These are phyloP conservation scores for Metarhizium album DNA, from an alignment of 2,329 filamentous ascomycete genomes.

Conservation along the genomic window DNA sequence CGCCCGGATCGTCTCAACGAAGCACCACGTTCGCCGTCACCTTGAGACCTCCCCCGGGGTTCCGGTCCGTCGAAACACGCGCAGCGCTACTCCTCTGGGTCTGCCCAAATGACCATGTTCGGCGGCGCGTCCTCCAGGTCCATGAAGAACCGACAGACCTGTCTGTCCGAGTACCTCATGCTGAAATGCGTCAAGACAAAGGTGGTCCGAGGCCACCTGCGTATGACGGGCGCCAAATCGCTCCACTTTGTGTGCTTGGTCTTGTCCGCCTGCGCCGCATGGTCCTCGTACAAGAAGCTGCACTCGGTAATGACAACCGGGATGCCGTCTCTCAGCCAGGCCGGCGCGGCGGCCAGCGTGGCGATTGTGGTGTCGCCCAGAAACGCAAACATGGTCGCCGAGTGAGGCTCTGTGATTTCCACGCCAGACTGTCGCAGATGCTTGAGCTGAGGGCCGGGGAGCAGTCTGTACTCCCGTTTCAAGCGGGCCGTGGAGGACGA, in stretches of 20 bases:
- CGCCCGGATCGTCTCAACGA: no score
- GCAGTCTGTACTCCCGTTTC: conserved; percentile 24
- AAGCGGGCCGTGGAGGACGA: conserved; percentile 27
- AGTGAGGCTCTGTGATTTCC: conserved; percentile 28
- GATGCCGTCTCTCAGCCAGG: conserved; percentile 28
- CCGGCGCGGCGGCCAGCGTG: conserved; percentile 26
- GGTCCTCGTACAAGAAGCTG: conserved; percentile 33
- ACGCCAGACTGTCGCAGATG: conserved; percentile 25
- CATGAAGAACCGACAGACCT: conserved; percentile 30
- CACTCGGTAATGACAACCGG: conserved; percentile 39
- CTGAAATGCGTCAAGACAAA: conserved; percentile 40
- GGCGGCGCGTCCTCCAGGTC: conserved; percentile 25
- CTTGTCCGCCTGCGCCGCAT: conserved; percentile 30
- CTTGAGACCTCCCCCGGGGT: no score
- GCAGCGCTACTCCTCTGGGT: conserved; percentile 20
- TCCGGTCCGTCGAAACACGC: no score
- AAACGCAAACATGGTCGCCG: conserved; percentile 33
- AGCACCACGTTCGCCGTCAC: no score
- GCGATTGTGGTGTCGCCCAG: conserved; percentile 35
- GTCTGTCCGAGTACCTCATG: conserved; percentile 30
- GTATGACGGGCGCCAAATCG: conserved; percentile 33
- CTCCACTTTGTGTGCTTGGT: conserved; percentile 38
- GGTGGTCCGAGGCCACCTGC: conserved; percentile 29
- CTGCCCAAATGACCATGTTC: conserved; percentile 38
- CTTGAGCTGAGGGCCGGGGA: conserved; percentile 26